phyloP scores from a whole-genome alignment of 352 stramenopile species.

The Phytophthora hibernalis region DNA sequence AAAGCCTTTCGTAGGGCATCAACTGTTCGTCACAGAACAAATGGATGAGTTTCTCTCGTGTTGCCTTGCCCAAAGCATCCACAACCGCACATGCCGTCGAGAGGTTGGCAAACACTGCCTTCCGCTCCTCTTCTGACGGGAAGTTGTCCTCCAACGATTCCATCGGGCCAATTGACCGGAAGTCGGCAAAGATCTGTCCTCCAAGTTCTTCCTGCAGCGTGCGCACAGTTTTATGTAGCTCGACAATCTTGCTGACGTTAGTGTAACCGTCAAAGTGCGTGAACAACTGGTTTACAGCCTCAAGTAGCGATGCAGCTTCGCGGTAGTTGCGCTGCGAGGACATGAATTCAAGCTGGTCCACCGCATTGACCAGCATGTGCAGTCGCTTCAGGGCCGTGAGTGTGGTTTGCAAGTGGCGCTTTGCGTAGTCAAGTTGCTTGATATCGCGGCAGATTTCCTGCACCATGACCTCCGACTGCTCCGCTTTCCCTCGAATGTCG shows the following conservation, averaged over 20 bases:
- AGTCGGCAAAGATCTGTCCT: slow-evolving; percentile 91
- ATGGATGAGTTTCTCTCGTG: slow-evolving; percentile 72
- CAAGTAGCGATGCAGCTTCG: slow-evolving; percentile 95
- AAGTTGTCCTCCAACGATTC: slow-evolving; percentile 81
- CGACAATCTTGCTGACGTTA: slow-evolving; percentile 92
- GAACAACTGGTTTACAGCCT: slow-evolving; percentile 96
- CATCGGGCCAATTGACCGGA: slow-evolving; percentile 83
- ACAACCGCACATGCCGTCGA: slow-evolving; percentile 72
- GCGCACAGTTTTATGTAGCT: slow-evolving; percentile 92
- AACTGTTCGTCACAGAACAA: slow-evolving; percentile 80
- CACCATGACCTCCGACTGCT: slow-evolving; percentile 96
- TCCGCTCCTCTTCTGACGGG: slow-evolving; percentile 63
- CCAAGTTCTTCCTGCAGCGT: slow-evolving; percentile 91
- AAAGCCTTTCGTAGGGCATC: slow-evolving; percentile 65
- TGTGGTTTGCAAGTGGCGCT: slow-evolving; percentile 95
- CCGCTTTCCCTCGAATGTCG: slow-evolving; percentile 94
- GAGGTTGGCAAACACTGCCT: slow-evolving; percentile 75
- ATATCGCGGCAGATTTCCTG: slow-evolving; percentile 99
- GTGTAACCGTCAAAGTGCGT: slow-evolving; percentile 97
- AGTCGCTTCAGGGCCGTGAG: slow-evolving; percentile 97
- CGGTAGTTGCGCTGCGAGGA: slow-evolving; percentile 92
- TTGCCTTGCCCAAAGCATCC: slow-evolving; percentile 72
- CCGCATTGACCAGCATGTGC: slow-evolving; percentile 98
- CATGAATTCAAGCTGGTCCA: slow-evolving; percentile 92
- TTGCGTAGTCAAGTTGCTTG: slow-evolving; percentile 98